Conservation (phyloP, 2,329 filamentous ascomycete genomes). For the Neonectria hederae region DNA sequence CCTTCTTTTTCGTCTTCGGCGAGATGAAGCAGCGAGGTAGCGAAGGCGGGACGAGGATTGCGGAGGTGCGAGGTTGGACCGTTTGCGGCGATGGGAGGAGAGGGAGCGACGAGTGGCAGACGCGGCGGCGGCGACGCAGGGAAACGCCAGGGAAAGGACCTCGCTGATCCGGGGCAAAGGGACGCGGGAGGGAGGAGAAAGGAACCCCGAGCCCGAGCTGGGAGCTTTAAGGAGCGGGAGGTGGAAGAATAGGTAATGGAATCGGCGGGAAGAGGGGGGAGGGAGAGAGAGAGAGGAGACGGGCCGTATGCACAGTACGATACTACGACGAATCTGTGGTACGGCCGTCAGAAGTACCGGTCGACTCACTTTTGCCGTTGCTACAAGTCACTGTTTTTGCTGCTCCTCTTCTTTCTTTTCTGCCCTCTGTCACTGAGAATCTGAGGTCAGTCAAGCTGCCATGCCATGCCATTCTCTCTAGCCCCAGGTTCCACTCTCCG, state of each 20-base stretch:
- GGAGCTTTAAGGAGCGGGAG: slow-evolving; percentile 2
- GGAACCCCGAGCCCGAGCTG: slow-evolving; percentile 19
- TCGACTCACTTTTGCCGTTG: not conserved
- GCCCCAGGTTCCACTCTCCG: slow-evolving; percentile 7
- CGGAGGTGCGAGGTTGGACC: not conserved
- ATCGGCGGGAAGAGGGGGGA: not conserved
- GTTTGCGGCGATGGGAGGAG: not conserved
- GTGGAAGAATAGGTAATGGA: not conserved
- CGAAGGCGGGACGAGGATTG: slow-evolving; percentile 4
- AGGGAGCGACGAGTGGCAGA: slow-evolving; percentile 2
- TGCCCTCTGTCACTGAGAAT: not conserved
- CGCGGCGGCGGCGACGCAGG: slow-evolving; percentile 19
- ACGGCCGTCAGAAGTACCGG: not conserved
- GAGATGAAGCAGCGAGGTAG: slow-evolving; percentile 25
- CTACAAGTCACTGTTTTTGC: slow-evolving; percentile 2
- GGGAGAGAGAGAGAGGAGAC: slow-evolving; percentile 2
- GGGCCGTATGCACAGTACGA: slow-evolving; percentile 4
- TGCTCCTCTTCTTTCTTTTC: not conserved
- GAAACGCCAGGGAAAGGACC: slow-evolving; percentile 12
- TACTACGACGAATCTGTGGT: not conserved
- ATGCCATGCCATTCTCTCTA: not conserved
- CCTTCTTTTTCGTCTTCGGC: not conserved
- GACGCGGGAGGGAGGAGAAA: slow-evolving; percentile 23
- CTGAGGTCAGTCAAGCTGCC: not conserved
- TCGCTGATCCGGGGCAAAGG: slow-evolving; percentile 30